phyloP scores from a whole-genome alignment of 176 grass and related monocot genomes.

The Pontederia paniculata region DNA sequence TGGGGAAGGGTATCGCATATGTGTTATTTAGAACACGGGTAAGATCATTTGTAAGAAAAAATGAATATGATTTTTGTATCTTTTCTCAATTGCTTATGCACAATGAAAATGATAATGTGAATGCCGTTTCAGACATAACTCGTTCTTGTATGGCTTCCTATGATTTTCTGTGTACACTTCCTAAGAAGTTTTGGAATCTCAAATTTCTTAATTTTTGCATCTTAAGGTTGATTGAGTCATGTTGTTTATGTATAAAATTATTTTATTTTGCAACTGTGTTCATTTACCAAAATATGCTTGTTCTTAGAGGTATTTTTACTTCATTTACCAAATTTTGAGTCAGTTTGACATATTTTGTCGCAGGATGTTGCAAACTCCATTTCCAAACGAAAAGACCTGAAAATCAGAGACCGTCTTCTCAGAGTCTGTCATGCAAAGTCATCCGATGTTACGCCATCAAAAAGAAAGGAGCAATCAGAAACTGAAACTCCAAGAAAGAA shows the following conservation, averaged over 20 bases:
- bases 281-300: no score
- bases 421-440: constrained; percentile 63
- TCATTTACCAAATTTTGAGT: no score
- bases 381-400: constrained; percentile 35
- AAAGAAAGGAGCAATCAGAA: constrained; percentile 13
- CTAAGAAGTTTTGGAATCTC: no score
- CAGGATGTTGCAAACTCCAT: constrained; percentile 63
- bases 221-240: background rate
- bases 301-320: no score
- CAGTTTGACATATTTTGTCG: background rate
- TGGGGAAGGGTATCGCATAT: constrained; percentile 93
- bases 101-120: background rate
- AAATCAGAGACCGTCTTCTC: constrained; percentile 54
- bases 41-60: constrained; percentile 25
- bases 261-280: no score
- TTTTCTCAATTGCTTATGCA: background rate
- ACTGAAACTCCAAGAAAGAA: constrained; percentile 20
- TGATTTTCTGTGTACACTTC: no score
- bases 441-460: constrained; percentile 16
- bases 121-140: no score
- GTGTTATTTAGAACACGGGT: constrained; percentile 96
- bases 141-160: no score
- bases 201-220: background rate
- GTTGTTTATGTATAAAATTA: background rate
- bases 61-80: no score